Base-by-base conservation (phyloP, 179 eudicot genomes). In the Amaranthus tricolor region DNA sequence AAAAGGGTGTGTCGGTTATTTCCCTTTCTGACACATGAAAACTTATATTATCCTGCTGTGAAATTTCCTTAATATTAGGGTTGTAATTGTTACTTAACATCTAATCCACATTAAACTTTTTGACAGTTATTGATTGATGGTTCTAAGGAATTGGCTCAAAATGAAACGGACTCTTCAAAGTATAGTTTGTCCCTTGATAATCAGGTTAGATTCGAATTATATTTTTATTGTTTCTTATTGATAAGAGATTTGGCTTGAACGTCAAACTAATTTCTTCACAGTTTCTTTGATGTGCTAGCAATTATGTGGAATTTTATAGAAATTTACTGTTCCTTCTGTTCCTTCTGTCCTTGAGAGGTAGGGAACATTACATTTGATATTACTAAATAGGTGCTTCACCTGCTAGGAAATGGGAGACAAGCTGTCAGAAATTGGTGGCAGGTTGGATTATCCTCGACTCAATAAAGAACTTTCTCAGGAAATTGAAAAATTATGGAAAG, bases 391-490 rank as follows among this genome's bases (percentile, higher is more conserved):
- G 24, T 74, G 69, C 48, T 76, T 76, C 70, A 11, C 52, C 52
- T 81, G 65, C 56, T 76, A 94, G 98, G 91, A 83, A 78, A 83
- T 86, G 68, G 98, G 96, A 77, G 95, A 90, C 80, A 85, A 83
- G 77, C 82, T 94, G 49, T 94, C 95, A 8, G 96, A 87, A 83
- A 94, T 94, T 72, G 97, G 98, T 16, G 80, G 89, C 75, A 71
- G 89, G 83, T 84, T 89, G 75, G 88, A 92, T 82, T 90, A 88
- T 87, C 98, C 98, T 49, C 82, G 55, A 17, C 88, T 94, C 24
- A 90, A 88, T 62, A 80, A 81, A 71, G 91, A 90, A 77, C 89
- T 92, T 69, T 90, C 94, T 6, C 74, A 74, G 66, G 96, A 90
- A 48, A 94, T 94, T 15, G 89, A 85, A 83, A 80, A 79, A 59